phyloP scores from a whole-genome alignment of 331 rosid genomes.

The Malus hybrid region DNA sequence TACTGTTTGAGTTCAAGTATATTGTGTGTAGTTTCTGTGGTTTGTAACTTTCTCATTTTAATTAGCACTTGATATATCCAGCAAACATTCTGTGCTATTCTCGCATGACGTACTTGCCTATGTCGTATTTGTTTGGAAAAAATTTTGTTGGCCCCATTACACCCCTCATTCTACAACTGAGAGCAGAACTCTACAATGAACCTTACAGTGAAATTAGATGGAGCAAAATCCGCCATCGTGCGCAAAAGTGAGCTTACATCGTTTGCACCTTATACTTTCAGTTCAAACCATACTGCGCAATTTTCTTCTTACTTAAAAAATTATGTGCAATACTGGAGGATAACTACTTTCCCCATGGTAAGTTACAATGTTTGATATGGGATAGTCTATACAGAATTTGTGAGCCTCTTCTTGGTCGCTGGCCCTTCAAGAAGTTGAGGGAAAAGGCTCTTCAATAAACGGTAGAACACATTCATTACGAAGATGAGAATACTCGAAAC shows the following conservation, averaged over 20 bases:
- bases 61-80: neutral
- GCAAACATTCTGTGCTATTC: constrained; percentile 10
- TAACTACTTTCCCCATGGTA: constrained; percentile 42
- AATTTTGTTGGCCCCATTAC: constrained; percentile 17
- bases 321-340: constrained; percentile 29
- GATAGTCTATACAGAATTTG: constrained; percentile 35
- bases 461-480: constrained; percentile 52
- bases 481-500: constrained; percentile 56
- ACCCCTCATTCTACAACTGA: constrained; percentile 2
- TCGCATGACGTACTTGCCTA: neutral
- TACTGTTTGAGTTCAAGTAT: too few relatives aligned
- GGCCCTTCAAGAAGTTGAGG: constrained; percentile 52
- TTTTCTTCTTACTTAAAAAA: neutral
- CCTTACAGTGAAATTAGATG: constrained; percentile 15
- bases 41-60: neutral
- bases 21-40: neutral
- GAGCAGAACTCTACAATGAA: constrained; percentile 8
- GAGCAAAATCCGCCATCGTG: constrained; percentile 20
- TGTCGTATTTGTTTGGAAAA: constrained; percentile 11
- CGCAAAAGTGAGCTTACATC: constrained; percentile 5
- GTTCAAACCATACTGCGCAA: neutral
- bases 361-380: constrained; percentile 49
- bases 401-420: constrained; percentile 40
- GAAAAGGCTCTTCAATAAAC: constrained; percentile 37
- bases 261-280: neutral